These are phyloP conservation scores for Ogataea methylovora DNA, from an alignment of 805 yeast genomes.

Conservation along the genomic window DNA sequence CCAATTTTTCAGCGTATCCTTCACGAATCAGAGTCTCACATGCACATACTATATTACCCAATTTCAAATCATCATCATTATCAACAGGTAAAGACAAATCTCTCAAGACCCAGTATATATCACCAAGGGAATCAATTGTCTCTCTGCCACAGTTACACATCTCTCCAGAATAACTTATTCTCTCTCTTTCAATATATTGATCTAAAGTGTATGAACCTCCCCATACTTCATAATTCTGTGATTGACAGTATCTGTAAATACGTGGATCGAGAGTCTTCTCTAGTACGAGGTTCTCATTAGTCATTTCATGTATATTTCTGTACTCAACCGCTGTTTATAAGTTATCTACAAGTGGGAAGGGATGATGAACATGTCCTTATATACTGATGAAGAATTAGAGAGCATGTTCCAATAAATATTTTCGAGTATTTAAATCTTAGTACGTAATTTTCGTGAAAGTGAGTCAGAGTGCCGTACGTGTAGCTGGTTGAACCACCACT, in stretches of 20 bases:
- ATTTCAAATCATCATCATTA: conserved; percentile 3
- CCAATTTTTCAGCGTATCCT: conserved; percentile 2
- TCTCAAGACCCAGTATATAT: conserved; percentile 19
- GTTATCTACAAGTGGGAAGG: too few relatives aligned
- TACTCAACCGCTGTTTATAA: too few relatives aligned
- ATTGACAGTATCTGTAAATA: conserved; percentile 14
- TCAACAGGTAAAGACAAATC: conserved; percentile 5
- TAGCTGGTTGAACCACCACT: too few relatives aligned
- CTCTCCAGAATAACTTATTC: conserved; percentile 7
- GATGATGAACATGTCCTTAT: too few relatives aligned
- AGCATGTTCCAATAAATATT: too few relatives aligned
- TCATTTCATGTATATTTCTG: too few relatives aligned
- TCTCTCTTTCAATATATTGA: conserved; percentile 19
- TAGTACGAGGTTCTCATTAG: conserved; percentile 2
- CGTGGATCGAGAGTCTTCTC: conserved; percentile 12
- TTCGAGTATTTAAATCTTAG: too few relatives aligned
- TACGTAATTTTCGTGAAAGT: too few relatives aligned
- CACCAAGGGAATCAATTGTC: conserved; percentile 10
- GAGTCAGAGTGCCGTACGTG: too few relatives aligned
- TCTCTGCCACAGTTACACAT: conserved; percentile 11
- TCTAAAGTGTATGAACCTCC: conserved; percentile 13
- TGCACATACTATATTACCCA: conserved; percentile 18
- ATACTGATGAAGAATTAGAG: too few relatives aligned
- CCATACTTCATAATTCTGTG: conserved; percentile 18
- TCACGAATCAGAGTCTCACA: conserved; percentile 23